Evolutionary conservation across 331 rosid species (phyloP).

Genomic region (Pyrus hybrid): DNA sequence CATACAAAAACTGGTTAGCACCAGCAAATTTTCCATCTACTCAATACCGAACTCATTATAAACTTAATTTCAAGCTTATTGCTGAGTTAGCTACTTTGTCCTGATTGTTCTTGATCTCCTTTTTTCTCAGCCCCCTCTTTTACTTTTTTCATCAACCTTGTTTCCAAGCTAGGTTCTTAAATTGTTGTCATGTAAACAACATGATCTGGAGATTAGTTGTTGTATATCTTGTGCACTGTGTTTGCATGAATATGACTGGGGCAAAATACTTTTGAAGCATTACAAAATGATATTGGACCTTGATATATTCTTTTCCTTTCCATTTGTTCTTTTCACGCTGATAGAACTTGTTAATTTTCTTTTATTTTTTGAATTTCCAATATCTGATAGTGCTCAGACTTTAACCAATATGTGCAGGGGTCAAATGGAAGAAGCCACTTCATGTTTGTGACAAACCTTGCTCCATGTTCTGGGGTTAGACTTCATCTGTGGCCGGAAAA

Average conservation of each 20-base stretch:
- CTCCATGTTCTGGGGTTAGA: constrained; percentile 96
- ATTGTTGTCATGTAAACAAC: background rate
- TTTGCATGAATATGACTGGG: background rate
- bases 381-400: constrained; percentile 10
- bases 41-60: background rate
- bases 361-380: background rate
- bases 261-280: background rate
- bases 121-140: background rate
- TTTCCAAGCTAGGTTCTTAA: background rate
- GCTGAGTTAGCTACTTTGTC: background rate
- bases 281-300: background rate
- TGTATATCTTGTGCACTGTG: background rate
- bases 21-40: constrained; percentile 10
- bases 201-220: background rate
- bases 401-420: constrained; percentile 49
- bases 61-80: background rate
- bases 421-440: constrained; percentile 82
- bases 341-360: background rate
- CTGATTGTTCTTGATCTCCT: background rate
- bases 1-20: constrained; percentile 74
- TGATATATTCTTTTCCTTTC: background rate
- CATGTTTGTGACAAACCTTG: constrained; percentile 86
- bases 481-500: constrained; percentile 96
- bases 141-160: background rate
- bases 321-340: background rate